Base-by-base conservation (phyloP, 2,329 filamentous ascomycete genomes). In the Phoma sp. region DNA sequence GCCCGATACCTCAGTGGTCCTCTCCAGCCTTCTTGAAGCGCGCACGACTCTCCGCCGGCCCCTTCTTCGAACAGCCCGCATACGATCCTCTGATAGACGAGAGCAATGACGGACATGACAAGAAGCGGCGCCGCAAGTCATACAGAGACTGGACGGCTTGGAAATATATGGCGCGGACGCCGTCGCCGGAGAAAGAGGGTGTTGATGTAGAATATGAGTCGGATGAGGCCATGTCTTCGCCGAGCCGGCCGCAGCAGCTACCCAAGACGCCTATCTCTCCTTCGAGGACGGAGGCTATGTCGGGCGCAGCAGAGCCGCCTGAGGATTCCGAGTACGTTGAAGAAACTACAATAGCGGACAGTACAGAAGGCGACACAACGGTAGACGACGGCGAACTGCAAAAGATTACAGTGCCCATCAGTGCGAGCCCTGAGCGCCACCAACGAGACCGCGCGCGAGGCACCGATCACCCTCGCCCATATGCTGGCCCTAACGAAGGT, bases 11-110 rank as follows among this genome's bases (percentile, higher is more conserved):
- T 3, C 61, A 88, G 61, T 95, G 87, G 77, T 80, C 84, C 4
- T 96, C 92, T 2, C 92, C 92, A 0, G 90, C 91, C 0, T 96
- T 96, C 62, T 53, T 72, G 26, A 93, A 90, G 71, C 83, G 88
- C 47, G 83, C 85, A 12, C 82, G 89, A 49, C 77, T 89, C 4
- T 92, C 89, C 0, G 88, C 88, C 50, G 87, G 87, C 1, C 84
- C 86, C 0, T 75, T 89, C 0, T 85, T 88, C 43, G 85, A 89
- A 59, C 82, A 82, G 4, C 60, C 57, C 5, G 81, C 81, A 1
- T 82, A 86, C 58, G 87, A 92, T 64, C 83, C 87, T 3, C 88
- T 93, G 45, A 72, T 69, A 12, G 87, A 91, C 54, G 89, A 90
- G 21, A 51, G 40, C 14, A 62, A 59, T 10, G 86, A 90, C 71